These are phyloP conservation scores for Porphyrellus sp. DNA, from an alignment of 1,284 basidiomycete genomes.

Conservation along the genomic window DNA sequence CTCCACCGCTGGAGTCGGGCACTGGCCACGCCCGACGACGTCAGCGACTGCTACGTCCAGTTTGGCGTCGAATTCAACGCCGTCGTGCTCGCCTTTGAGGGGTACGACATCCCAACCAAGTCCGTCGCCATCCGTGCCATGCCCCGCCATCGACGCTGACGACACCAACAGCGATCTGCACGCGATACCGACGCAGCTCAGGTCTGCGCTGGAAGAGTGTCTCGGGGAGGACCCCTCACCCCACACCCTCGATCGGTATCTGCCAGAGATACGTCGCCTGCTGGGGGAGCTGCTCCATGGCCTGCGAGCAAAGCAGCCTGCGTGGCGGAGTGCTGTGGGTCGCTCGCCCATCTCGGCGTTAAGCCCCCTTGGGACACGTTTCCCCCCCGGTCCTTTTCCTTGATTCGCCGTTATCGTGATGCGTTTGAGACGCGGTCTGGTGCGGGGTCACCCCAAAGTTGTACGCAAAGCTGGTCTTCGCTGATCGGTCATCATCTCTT, in stretches of 20 bases:
- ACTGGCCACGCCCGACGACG: constrained; percentile 69
- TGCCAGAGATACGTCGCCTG: constrained; percentile 79
- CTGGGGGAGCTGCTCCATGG: constrained; percentile 82
- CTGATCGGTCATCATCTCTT: neutral
- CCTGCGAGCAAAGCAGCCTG: constrained; percentile 77
- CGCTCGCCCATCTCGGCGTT: constrained; percentile 8
- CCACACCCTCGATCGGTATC: constrained; percentile 66
- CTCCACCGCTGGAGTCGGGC: constrained; percentile 75
- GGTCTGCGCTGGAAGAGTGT: constrained; percentile 79
- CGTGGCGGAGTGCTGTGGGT: constrained; percentile 46
- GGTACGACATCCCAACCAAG: constrained; percentile 80
- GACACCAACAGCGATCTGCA: constrained; percentile 61
- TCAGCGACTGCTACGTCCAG: constrained; percentile 90
- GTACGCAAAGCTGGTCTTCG: neutral
- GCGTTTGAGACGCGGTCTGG: constrained; percentile 17
- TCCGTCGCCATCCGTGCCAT: constrained; percentile 37
- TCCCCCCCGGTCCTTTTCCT: constrained; percentile 4
- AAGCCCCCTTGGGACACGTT: neutral
- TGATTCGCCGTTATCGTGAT: constrained; percentile 6
- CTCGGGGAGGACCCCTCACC: constrained; percentile 83
- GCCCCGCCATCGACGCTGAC: neutral
- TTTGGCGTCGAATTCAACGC: constrained; percentile 93
- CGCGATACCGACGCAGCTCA: constrained; percentile 76
- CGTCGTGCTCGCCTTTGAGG: constrained; percentile 76
- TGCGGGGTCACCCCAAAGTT: neutral